Evolutionary conservation across 345 rosid species (phyloP), one percentile per base, ranked within the genome.

Genomic region (Eucalyptus viminalis): DNA sequence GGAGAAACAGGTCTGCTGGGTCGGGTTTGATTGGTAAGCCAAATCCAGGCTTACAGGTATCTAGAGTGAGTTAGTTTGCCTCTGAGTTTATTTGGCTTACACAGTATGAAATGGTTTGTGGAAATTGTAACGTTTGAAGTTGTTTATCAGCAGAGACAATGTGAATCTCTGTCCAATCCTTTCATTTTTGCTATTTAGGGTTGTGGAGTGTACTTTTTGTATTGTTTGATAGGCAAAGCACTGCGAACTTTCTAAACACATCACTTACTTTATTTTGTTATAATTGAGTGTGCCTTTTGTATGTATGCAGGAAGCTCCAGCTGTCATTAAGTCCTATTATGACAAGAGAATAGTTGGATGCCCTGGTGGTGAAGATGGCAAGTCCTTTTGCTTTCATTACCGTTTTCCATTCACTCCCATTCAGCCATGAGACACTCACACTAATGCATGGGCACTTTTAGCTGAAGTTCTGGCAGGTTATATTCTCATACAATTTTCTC

Each of bases 311-410:
- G 98, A 95, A 91, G 92, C 93, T 72, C 98, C 99, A 19, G 97
- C 97, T 51, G 94, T 97, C 43, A 76, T 97, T 65, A 91, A 94
- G 93, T 95, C 99, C 22, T 93, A 93, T 92, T 95, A 93, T 86
- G 96, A 95, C 94, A 94, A 92, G 94, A 95, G 99, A 95, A 94
- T 95, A 89, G 96, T 96, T 88, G 98, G 99, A 89, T 97, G 97
- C 91, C 97, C 97, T 21, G 98, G 98, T 67, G 99, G 94, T 87
- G 97, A 94, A 94, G 98, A 95, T 85, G 97, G 99, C 95, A 91
- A 22, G 95, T 90, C 86, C 80, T 89, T 58, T 43, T 89, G 80
- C 62, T 51, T 69, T 89, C 67, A 10, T 31, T 31, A n/a, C 22
- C 3, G n/a, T 29, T 47, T 27, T 51, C 43, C 44, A n/a, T 85